phyloP scores from a whole-genome alignment of 441 rosid genomes.

The Eruca vesicaria region DNA sequence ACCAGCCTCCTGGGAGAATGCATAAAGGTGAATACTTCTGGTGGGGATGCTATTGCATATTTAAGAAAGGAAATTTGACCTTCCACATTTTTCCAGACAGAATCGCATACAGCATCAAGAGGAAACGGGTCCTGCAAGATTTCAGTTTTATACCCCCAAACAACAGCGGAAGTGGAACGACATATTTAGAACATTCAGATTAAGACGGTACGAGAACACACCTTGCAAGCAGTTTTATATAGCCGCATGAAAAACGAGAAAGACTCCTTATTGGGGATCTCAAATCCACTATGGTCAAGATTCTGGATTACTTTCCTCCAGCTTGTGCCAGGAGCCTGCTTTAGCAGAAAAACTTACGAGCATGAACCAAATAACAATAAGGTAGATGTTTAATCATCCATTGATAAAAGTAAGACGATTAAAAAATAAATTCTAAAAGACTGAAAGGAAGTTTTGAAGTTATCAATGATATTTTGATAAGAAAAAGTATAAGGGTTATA shows the following conservation, averaged over 20 bases:
- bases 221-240: slow-evolving; percentile 84
- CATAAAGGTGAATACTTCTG: slow-evolving; percentile 87
- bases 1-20: slow-evolving; percentile 90
- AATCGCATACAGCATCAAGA: slow-evolving; percentile 74
- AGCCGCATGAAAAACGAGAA: slow-evolving; percentile 80
- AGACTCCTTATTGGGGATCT: slow-evolving; percentile 84
- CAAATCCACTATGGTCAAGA: slow-evolving; percentile 90
- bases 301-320: slow-evolving; percentile 81
- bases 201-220: slow-evolving; percentile 32
- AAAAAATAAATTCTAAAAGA: neutral
- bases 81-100: slow-evolving; percentile 83
- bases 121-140: slow-evolving; percentile 88
- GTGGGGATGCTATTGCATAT: slow-evolving; percentile 75
- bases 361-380: slow-evolving; percentile 2
- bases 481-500: neutral
- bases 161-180: slow-evolving; percentile 1
- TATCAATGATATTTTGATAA: neutral
- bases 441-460: slow-evolving; percentile 13
- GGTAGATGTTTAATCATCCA: neutral
- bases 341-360: slow-evolving; percentile 3
- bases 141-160: slow-evolving; percentile 20
- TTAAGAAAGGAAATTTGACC: slow-evolving; percentile 91
- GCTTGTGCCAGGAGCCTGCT: slow-evolving; percentile 85
- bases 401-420: slow-evolving; percentile 1
- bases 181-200: slow-evolving; percentile 1